phyloP scores from a whole-genome alignment of 345 rosid genomes.

The Eucalyptus polybractea region DNA sequence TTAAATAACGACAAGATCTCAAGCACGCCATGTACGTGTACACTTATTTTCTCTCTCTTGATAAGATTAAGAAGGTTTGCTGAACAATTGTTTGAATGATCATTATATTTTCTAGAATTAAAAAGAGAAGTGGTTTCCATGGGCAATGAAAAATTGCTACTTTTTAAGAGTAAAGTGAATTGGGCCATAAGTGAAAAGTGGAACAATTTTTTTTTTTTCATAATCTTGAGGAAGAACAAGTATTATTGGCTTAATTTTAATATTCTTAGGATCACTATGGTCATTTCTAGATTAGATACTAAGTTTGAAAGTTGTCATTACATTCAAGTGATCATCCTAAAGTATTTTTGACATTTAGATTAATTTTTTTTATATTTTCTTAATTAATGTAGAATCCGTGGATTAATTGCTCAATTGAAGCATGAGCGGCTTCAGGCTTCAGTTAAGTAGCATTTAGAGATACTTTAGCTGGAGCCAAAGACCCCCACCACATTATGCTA shows the following conservation, averaged over 20 bases:
- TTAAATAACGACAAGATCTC: not conserved
- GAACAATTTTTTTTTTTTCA: not conserved
- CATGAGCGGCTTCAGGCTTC: not conserved
- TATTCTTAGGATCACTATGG: not conserved
- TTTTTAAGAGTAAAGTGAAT: no score
- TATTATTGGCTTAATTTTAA: not conserved
- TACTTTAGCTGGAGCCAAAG: no score
- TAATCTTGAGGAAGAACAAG: not conserved
- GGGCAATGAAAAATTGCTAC: not conserved
- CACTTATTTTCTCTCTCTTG: not conserved
- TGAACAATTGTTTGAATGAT: not conserved
- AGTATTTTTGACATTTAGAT: not conserved
- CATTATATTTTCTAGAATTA: not conserved
- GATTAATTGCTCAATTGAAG: not conserved
- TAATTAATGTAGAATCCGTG: not conserved
- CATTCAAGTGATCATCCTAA: not conserved
- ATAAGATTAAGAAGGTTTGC: not conserved
- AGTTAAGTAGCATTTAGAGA: no score
- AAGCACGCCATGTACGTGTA: not conserved
- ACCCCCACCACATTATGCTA: no score
- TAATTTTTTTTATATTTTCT: no score
- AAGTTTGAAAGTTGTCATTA: no score
- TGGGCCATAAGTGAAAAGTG: not conserved
- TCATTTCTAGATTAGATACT: not conserved
- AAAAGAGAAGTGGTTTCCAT: not conserved